These are phyloP conservation scores for Leptographium galeiforme DNA, from an alignment of 2,329 filamentous ascomycete species.

Conservation along the genomic window DNA sequence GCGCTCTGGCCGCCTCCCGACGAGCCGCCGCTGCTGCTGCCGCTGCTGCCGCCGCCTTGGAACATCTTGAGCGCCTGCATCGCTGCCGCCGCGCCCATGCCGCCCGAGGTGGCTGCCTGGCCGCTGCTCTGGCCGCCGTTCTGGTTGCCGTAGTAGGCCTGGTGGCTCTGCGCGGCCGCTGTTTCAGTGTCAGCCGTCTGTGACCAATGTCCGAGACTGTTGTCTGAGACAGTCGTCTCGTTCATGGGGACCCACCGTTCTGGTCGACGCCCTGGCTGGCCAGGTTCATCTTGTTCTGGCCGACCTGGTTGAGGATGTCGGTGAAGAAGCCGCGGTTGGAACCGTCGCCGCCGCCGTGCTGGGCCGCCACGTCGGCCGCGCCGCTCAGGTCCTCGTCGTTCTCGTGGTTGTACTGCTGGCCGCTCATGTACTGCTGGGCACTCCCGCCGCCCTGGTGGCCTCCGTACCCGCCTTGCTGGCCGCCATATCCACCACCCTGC, in stretches of 20 bases:
- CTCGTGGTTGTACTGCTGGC: slow-evolving; percentile 19
- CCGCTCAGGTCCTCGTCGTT: slow-evolving; percentile 34
- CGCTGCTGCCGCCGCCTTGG: slow-evolving; percentile 33
- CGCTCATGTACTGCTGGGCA: slow-evolving; percentile 5
- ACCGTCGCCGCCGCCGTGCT: slow-evolving; percentile 23
- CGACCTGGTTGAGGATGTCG: slow-evolving; percentile 30
- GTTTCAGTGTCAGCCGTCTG: neutral
- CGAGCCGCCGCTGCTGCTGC: slow-evolving; percentile 17
- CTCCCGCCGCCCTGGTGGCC: neutral
- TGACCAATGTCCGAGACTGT: neutral
- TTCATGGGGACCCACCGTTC: slow-evolving; percentile 24
- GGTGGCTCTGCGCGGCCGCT: slow-evolving; percentile 62
- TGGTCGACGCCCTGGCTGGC: slow-evolving; percentile 35
- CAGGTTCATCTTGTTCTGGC: slow-evolving; percentile 34
- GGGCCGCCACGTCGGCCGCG: slow-evolving; percentile 33
- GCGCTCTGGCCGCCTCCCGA: slow-evolving; percentile 47
- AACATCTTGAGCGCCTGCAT: slow-evolving; percentile 77
- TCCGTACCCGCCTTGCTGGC: slow-evolving; percentile 1
- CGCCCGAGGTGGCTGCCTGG: slow-evolving; percentile 33
- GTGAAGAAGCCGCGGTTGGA: slow-evolving; percentile 36
- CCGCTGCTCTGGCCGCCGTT: slow-evolving; percentile 37
- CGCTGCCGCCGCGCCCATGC: slow-evolving; percentile 60
- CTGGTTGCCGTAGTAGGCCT: slow-evolving; percentile 53
- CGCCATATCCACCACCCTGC: neutral
- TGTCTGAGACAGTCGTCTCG: neutral